Evolutionary conservation across 1,284 basidiomycete genomes (phyloP), one percentile per base, ranked within the genome.

Genomic region (Apiotrichum domesticum): DNA sequence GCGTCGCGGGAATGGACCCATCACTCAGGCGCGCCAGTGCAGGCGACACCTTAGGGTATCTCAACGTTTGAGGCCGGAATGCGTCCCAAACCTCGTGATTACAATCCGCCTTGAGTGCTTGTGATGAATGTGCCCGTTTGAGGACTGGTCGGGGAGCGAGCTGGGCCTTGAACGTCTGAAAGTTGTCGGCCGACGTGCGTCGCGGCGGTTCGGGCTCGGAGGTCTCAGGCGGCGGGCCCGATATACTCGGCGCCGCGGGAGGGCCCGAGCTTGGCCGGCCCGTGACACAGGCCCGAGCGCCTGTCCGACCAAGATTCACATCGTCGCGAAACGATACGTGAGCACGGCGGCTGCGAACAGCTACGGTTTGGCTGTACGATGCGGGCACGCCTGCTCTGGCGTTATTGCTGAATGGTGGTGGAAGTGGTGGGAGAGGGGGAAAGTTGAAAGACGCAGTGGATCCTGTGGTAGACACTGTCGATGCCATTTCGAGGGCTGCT

Each of bases 21-120:
- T 62, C 60, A 37, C 57, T 61, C 10, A 66, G 53, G 15, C 63
- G 56, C 1, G 59, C 59, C 1, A 66, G 58, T 2, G 58, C 63
- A n/a, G 62, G 59, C 11, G 61, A 56, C 14, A 64, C 53, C 35
- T 59, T 59, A 2, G 59, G 63, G 47, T 66, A 66, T 14, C 63
- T 54, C 37, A 66, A 50, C 3, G 58, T 49, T 51, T 62, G 56
- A 0, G 65, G 62, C 4, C 44, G 32, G 52, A 64, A 66, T 6
- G 48, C 55, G 57, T 66, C 59, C 21, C 56, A 58, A 45, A 55
- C 4, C 35, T 52, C 29, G 21, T 21, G 21, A 21, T 40, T 33
- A 29, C 47, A 21, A 21, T 15, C 15, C 15, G 37, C 32, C 10
- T 40, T 37, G 35, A 43, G 48, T 35, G 41, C 37, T 35, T 40